These are phyloP conservation scores for Fusarium nanum DNA, from an alignment of 2,329 filamentous ascomycete genomes.

Conservation along the genomic window DNA sequence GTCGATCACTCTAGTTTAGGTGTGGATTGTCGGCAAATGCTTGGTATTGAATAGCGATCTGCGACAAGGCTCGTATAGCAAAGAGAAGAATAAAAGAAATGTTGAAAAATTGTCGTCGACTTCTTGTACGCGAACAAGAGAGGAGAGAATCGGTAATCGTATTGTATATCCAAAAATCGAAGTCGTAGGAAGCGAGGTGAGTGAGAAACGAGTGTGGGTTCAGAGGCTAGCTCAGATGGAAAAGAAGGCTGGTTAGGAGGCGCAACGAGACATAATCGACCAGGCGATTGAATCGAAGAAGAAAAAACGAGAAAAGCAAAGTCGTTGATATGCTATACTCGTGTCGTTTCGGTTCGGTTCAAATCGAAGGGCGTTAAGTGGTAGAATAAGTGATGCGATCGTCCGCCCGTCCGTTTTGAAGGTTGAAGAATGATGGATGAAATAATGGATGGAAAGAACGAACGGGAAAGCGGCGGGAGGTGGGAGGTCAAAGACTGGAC, in stretches of 20 bases:
- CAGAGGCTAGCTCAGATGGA: slow-evolving; percentile 60
- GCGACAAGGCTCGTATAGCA: slow-evolving; percentile 17
- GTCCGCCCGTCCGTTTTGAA: slow-evolving; percentile 17
- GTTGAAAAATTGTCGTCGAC: slow-evolving; percentile 6
- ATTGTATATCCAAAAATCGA: slow-evolving; percentile 16
- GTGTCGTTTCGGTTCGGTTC: slow-evolving; percentile 28
- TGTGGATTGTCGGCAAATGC: slow-evolving; percentile 22
- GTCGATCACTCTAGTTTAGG: slow-evolving; percentile 42
- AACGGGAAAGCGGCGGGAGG: slow-evolving; percentile 28
- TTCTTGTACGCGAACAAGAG: slow-evolving; percentile 7
- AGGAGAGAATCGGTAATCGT: background rate
- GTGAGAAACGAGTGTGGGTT: slow-evolving; percentile 57
- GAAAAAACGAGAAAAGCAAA: slow-evolving; percentile 34
- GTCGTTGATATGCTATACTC: slow-evolving; percentile 21
- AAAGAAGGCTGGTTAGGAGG: slow-evolving; percentile 47
- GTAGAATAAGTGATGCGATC: slow-evolving; percentile 34
- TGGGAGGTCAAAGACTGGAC: slow-evolving; percentile 41
- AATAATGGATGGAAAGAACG: slow-evolving; percentile 36
- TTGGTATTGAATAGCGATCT: slow-evolving; percentile 27
- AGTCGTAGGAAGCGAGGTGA: slow-evolving; percentile 32
- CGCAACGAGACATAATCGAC: slow-evolving; percentile 53
- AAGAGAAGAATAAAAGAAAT: slow-evolving; percentile 6
- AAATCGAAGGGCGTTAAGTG: slow-evolving; percentile 20
- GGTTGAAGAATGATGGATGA: slow-evolving; percentile 45
- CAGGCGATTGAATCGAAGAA: slow-evolving; percentile 42